phyloP scores from a whole-genome alignment of 306 rosid species.

The Quercus alba region DNA sequence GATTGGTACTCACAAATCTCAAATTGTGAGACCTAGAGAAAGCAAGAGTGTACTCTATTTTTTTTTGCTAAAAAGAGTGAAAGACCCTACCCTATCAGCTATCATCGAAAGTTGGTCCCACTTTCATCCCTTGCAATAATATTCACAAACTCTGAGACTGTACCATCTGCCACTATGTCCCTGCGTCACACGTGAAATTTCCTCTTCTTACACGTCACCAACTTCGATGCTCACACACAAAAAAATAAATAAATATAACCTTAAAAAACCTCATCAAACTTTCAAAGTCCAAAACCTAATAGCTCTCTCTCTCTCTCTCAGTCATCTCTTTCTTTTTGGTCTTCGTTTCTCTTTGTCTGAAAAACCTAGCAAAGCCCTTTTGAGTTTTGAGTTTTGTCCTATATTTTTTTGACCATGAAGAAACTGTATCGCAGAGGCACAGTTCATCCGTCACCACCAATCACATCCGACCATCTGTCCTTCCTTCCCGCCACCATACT shows the following conservation, averaged over 20 bases:
- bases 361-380: too few relatives aligned
- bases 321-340: constrained; percentile 2
- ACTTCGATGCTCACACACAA: constrained; percentile 18
- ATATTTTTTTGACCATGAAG: constrained; percentile 53
- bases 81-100: neutral
- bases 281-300: constrained; percentile 13
- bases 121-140: neutral
- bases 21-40: too few relatives aligned
- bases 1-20: too few relatives aligned
- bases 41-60: too few relatives aligned
- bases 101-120: constrained; percentile 23
- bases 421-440: constrained; percentile 77
- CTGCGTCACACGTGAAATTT: constrained; percentile 43
- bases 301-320: neutral
- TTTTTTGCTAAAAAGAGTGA: too few relatives aligned
- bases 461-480: constrained; percentile 68
- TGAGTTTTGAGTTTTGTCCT: neutral
- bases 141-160: constrained; percentile 1
- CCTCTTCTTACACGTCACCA: constrained; percentile 45
- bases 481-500: constrained; percentile 82
- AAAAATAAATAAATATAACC: too few relatives aligned
- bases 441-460: constrained; percentile 91
- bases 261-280: constrained; percentile 46
- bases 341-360: neutral
- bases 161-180: neutral